Evolutionary conservation across 2,329 filamentous ascomycete genomes (phyloP).

Genomic region (Hypoxylon sp.): DNA sequence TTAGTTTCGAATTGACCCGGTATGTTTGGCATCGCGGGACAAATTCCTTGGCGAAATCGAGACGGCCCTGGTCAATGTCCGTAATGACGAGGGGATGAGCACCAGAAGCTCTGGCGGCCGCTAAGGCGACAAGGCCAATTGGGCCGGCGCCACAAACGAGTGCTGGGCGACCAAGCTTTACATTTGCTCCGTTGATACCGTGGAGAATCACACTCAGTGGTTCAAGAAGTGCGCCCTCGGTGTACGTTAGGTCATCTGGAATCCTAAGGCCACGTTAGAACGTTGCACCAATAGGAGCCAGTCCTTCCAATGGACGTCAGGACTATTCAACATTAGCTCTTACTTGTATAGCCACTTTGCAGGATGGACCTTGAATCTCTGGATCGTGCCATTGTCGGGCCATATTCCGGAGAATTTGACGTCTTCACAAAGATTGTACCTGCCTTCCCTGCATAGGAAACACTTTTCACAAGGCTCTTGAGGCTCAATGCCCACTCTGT

Average conservation of each 20-base stretch:
- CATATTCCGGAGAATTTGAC: slow-evolving; percentile 74
- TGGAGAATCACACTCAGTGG: slow-evolving; percentile 75
- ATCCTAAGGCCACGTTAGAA: slow-evolving; percentile 54
- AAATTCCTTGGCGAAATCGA: slow-evolving; percentile 71
- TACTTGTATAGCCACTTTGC: slow-evolving; percentile 72
- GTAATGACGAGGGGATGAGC: slow-evolving; percentile 76
- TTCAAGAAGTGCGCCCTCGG: slow-evolving; percentile 74
- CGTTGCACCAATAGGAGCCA: background rate
- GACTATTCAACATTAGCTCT: slow-evolving; percentile 3
- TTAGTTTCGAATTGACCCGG: slow-evolving; percentile 63
- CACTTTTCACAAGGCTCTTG: slow-evolving; percentile 75
- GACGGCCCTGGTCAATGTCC: slow-evolving; percentile 69
- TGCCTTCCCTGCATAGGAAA: slow-evolving; percentile 71
- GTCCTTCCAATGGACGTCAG: background rate
- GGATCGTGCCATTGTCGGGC: slow-evolving; percentile 72
- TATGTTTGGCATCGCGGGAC: slow-evolving; percentile 70
- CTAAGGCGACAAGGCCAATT: slow-evolving; percentile 72
- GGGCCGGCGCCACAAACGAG: slow-evolving; percentile 75
- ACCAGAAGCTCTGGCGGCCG: slow-evolving; percentile 72
- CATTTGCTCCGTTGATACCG: slow-evolving; percentile 67
- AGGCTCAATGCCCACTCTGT: slow-evolving; percentile 77
- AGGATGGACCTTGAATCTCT: slow-evolving; percentile 73
- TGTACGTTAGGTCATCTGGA: slow-evolving; percentile 69
- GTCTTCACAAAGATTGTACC: slow-evolving; percentile 75
- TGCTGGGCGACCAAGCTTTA: slow-evolving; percentile 69